A percentile compares a stretch with the other conserved stretches of the same genome.
phyloP scores from a whole-genome alignment of 2,329 filamentous ascomycete genomes.

The Passalora sequoiae region DNA sequence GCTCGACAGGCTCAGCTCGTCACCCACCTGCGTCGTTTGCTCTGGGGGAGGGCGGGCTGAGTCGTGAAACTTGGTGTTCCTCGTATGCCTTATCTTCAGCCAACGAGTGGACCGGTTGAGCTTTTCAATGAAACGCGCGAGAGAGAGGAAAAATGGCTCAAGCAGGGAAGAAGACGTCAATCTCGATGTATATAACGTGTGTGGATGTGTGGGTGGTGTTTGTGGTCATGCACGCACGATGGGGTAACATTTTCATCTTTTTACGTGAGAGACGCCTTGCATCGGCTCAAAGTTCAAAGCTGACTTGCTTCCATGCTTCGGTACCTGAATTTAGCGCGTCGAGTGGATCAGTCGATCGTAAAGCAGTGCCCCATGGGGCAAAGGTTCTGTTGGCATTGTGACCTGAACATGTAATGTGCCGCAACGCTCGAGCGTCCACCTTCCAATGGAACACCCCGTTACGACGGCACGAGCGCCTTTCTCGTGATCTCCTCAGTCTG shows the following conservation, averaged over 20 bases:
- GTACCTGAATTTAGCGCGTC: background rate
- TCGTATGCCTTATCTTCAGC: constrained; percentile 3
- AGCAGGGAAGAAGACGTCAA: background rate
- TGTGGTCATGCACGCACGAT: constrained; percentile 5
- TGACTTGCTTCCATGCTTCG: no score
- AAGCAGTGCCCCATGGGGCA: background rate
- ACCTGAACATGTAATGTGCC: background rate
- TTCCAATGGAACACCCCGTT: background rate
- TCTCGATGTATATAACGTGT: constrained; percentile 7
- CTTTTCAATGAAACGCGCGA: background rate
- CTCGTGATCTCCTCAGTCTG: background rate
- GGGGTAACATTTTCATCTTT: constrained; percentile 9
- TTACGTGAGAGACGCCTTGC: constrained; percentile 5
- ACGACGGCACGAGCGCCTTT: background rate
- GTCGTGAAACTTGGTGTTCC: constrained; percentile 1
- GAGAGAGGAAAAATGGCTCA: background rate
- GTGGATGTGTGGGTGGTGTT: no score
- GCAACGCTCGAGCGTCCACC: background rate
- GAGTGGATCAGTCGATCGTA: no score
- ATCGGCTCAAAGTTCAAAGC: background rate
- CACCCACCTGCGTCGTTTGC: background rate
- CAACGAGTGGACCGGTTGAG: background rate
- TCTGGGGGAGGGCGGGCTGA: background rate
- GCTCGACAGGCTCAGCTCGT: background rate
- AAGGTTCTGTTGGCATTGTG: background rate